Evolutionary conservation across 768 basidiomycete species (phyloP), one percentile per base, ranked within the genome.

Genomic region (Russula earlei): DNA sequence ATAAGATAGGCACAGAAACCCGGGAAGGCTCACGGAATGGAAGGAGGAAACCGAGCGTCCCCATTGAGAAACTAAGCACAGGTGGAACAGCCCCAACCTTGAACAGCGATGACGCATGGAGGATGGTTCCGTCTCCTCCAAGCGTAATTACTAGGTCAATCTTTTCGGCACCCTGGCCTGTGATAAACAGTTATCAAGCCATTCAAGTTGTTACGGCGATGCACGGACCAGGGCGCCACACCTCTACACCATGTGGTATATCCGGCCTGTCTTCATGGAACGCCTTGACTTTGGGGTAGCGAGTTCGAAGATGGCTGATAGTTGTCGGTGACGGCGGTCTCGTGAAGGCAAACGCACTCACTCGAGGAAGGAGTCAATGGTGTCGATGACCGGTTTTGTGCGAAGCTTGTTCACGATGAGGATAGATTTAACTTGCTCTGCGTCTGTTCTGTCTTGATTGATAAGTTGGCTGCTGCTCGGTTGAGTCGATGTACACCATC

Each of bases 51-150:
- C 94, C 94, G 0, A 97, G 75, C 9, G 90, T 93, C 8, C 94
- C 94, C 87, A 92, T 86, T 0, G 86, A 90, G 69, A 94, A 91
- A 64, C 89, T 91, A 20, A 94, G 67, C 0, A 85, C 92, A 0
- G 94, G 94, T 5, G 94, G 94, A 8, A 96, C 92, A 20, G 88
- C 87, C n/a, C 87, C 91, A 4, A 81, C 74, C 62, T 84, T 87
- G 69, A 97, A 97, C 9, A 97, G 72, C 7, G 91, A 91, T 1
- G 93, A 93, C 0, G 91, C 90, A 66, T 94, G 92, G 1, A 97
- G 77, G 47, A 96, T 93, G 5, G 94, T 96, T 9, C 94, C 94
- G 66, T 97, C 94, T 33, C 94, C 94, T 43, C 94, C 94, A 1
- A 97, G 71, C 0, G 94, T 95, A 25, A 96, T 82, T 19, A 96